These are phyloP conservation scores for Cynara cardunculus DNA, from an alignment of 129 eudicot genomes.

Conservation along the genomic window DNA sequence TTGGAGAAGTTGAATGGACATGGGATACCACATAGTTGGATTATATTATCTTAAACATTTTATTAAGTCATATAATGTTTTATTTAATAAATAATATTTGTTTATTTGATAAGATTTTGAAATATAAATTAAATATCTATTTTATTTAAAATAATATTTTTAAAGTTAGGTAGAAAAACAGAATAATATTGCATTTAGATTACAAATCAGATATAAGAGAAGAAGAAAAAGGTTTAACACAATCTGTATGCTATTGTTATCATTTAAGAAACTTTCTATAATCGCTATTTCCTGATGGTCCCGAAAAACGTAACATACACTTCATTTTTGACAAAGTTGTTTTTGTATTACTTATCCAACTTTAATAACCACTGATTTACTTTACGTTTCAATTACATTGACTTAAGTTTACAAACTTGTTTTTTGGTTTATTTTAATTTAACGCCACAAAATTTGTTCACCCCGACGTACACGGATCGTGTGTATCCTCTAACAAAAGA, in stretches of 20 bases:
- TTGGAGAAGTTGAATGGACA: conserved; percentile 22
- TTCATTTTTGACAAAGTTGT: neutral
- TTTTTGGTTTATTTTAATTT: no score
- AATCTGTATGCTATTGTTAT: no score
- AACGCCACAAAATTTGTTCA: neutral
- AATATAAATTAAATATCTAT: no score
- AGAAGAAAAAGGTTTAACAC: neutral
- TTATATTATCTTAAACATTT: neutral
- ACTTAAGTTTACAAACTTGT: neutral
- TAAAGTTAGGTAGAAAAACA: neutral
- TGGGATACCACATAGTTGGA: conserved; percentile 8
- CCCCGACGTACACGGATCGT: neutral
- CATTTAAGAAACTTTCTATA: no score
- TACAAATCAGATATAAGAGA: neutral
- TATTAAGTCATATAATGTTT: neutral
- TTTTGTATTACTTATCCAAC: neutral
- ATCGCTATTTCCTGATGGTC: neutral
- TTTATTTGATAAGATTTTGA: neutral
- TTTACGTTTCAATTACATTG: neutral
- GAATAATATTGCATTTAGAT: neutral
- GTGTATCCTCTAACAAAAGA: neutral
- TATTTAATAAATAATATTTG: neutral
- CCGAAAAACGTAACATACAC: neutral
- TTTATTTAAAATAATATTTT: no score
- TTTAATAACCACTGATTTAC: neutral